A percentile compares a stretch with the other conserved stretches of the same genome.
phyloP scores from a whole-genome alignment of 306 rosid genomes.

The Lathyrus oleraceus region DNA sequence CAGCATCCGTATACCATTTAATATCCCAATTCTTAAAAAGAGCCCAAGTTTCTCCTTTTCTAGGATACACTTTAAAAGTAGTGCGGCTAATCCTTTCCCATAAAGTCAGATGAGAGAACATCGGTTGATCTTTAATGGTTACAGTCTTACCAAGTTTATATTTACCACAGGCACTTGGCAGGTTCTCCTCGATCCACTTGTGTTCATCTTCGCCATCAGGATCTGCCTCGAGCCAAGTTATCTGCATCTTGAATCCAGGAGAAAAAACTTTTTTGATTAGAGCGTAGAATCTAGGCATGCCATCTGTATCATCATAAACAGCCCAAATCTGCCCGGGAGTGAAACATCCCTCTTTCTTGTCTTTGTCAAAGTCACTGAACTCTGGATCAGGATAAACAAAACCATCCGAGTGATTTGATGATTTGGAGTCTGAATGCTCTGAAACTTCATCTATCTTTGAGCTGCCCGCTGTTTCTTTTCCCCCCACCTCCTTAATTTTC shows the following conservation, averaged over 20 bases:
- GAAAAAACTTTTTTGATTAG: slow-evolving; percentile 56
- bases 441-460: slow-evolving; percentile 37
- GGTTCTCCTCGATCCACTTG: slow-evolving; percentile 40
- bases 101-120: slow-evolving; percentile 75
- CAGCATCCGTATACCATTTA: slow-evolving; percentile 49
- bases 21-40: slow-evolving; percentile 82
- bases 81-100: slow-evolving; percentile 42
- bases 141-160: slow-evolving; percentile 46
- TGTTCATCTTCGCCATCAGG: slow-evolving; percentile 47
- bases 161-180: slow-evolving; percentile 85
- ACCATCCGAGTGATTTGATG: slow-evolving; percentile 3
- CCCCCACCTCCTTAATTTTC: slow-evolving; percentile 30
- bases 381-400: slow-evolving; percentile 61
- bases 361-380: slow-evolving; percentile 69
- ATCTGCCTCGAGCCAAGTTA: slow-evolving; percentile 79
- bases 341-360: slow-evolving; percentile 56
- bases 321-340: slow-evolving; percentile 83
- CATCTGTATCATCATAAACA: slow-evolving; percentile 64
- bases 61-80: slow-evolving; percentile 58
- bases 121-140: slow-evolving; percentile 28
- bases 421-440: slow-evolving; percentile 41
- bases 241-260: slow-evolving; percentile 64
- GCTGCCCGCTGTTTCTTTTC: slow-evolving; percentile 36
- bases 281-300: slow-evolving; percentile 93
- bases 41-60: slow-evolving; percentile 88